Base-by-base conservation (phyloP, 2,329 filamentous ascomycete species). In the Hirsutella rhossiliensis region DNA sequence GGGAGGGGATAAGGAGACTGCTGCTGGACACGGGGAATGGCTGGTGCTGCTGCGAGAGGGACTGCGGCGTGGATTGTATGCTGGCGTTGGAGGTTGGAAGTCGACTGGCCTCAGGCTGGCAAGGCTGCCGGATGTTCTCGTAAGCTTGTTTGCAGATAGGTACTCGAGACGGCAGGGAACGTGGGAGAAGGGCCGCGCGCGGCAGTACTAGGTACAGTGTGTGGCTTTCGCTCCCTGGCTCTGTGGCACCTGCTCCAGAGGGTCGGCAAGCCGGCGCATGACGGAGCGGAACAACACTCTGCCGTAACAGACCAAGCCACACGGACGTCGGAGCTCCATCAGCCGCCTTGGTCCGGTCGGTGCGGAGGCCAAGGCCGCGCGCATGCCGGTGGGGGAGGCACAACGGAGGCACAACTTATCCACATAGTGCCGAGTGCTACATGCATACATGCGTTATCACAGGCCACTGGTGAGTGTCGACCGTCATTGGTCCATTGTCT, bases 101-200 rank as follows among this genome's bases (percentile, higher is more conserved):
- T 18, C 12, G 34, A 4, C 18, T 48, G 48, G 50, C 47, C 44
- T 43, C 49, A 34, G 11, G 31, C n/a, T 41, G 41, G 43, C 53
- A 48, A 56, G 52, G 52, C 52, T 52, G 43, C 52, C 47, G 45
- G 50, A n/a, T 44, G 42, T 38, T 52, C 53, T 54, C 53, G 53
- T 54, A 54, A 55, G 52, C 52, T 41, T 41, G 41, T 39, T 31
- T 40, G n/a, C 30, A 18, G 15, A 17, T 11, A n/a, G 32, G 17
- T 11, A 34, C 13, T 34, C 32, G 8, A 15, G 32, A 34, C 32
- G 13, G 13, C 5, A n/a, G 32, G 6, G 32, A 9, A 15, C 8
- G 12, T 15, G 15, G 5, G 32, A n/a, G 8, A 9, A n/a, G n/a
- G n/a, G n/a, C n/a, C n/a, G n/a, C n/a, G n/a, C n/a, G n/a, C n/a